These are phyloP conservation scores for Meyerozyma guilliermondii DNA, from an alignment of 1,139 yeast genomes.

Conservation along the genomic window DNA sequence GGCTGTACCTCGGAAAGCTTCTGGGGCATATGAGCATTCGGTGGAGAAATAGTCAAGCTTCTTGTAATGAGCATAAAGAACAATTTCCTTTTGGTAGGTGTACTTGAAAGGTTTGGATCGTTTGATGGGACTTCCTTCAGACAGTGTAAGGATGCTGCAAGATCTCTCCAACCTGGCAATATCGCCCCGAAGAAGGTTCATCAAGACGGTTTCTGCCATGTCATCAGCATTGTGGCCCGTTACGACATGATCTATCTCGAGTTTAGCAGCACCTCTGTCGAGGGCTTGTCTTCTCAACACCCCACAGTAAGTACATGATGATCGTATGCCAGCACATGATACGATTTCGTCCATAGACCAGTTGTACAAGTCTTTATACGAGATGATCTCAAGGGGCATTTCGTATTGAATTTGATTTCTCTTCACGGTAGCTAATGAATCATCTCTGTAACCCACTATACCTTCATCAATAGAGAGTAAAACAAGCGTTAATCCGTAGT, in stretches of 20 bases:
- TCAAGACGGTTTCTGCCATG: slow-evolving; percentile 95
- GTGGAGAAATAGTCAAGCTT: slow-evolving; percentile 94
- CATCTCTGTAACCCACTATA: slow-evolving; percentile 94
- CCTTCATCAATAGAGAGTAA: slow-evolving; percentile 94
- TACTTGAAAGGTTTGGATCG: slow-evolving; percentile 95
- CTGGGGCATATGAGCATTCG: slow-evolving; percentile 97
- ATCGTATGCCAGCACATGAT: slow-evolving; percentile 87
- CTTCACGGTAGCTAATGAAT: slow-evolving; percentile 92
- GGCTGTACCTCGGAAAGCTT: slow-evolving; percentile 97
- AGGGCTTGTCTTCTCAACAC: slow-evolving; percentile 94
- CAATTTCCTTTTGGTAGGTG: slow-evolving; percentile 95
- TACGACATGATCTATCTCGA: slow-evolving; percentile 84
- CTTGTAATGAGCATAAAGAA: slow-evolving; percentile 93
- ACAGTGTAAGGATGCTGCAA: slow-evolving; percentile 80
- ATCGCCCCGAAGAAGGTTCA: slow-evolving; percentile 96
- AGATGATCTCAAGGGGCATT: slow-evolving; percentile 84
- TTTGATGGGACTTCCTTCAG: slow-evolving; percentile 75
- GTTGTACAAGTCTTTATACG: slow-evolving; percentile 80
- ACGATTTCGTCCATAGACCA: slow-evolving; percentile 99
- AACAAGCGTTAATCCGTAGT: slow-evolving; percentile 80
- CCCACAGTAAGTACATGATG: slow-evolving; percentile 97
- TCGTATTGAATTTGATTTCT: slow-evolving; percentile 85
- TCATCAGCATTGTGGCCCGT: slow-evolving; percentile 99
- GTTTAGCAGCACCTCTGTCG: slow-evolving; percentile 91
- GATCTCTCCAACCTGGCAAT: slow-evolving; percentile 87